Conservation (phyloP, 2,329 filamentous ascomycete species). For the Fusarium sp. region DNA sequence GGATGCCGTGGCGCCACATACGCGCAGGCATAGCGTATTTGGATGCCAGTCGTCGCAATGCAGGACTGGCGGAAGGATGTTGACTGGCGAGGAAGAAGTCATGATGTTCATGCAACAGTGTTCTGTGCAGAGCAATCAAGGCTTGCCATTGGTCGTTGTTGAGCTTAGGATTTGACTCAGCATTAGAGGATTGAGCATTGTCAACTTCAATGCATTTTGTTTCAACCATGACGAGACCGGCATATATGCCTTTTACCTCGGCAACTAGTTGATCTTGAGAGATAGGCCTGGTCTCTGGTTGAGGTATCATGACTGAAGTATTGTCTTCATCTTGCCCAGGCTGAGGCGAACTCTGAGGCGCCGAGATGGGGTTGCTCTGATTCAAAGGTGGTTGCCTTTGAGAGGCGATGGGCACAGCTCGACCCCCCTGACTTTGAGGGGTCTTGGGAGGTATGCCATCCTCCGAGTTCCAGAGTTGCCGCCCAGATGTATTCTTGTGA, state of each 20-base stretch:
- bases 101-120: constrained; percentile 83
- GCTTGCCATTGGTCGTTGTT: constrained; percentile 84
- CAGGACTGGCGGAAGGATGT: constrained; percentile 80
- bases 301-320: constrained; percentile 24
- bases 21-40: constrained; percentile 93
- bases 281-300: constrained; percentile 56
- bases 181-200: constrained; percentile 65
- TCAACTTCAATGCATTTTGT: constrained; percentile 88
- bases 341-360: constrained; percentile 3
- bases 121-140: constrained; percentile 83
- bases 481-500: constrained; percentile 34
- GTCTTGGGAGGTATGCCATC: constrained; percentile 31
- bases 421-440: too few relatives aligned
- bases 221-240: constrained; percentile 87
- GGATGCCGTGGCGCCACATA: constrained; percentile 96
- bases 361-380: neutral
- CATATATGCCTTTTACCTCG: constrained; percentile 87
- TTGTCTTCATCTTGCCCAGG: constrained; percentile 15
- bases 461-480: constrained; percentile 48
- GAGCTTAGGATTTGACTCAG: constrained; percentile 56
- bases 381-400: constrained; percentile 3
- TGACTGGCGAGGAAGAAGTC: constrained; percentile 90
- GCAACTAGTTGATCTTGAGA: constrained; percentile 82
- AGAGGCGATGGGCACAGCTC: constrained; percentile 11
- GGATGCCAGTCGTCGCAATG: constrained; percentile 74